A percentile compares a stretch with the other conserved stretches of the same genome.
These are phyloP conservation scores for Candida sanyaensis DNA, from an alignment of 1,139 yeast genomes.

Conservation along the genomic window DNA sequence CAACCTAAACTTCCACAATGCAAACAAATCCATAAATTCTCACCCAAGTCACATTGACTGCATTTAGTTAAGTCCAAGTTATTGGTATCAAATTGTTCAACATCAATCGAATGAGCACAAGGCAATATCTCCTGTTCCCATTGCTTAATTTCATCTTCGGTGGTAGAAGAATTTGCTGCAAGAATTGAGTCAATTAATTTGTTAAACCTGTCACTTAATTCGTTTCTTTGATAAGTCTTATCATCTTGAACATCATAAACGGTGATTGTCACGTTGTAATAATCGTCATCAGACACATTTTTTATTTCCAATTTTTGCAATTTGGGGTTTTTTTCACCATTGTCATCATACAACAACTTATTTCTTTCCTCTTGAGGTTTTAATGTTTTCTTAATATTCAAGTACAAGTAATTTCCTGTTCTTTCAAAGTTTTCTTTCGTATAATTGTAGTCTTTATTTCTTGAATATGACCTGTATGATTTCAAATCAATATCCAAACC, in stretches of 20 bases:
- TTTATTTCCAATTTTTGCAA: conserved; percentile 74
- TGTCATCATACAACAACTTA: conserved; percentile 19
- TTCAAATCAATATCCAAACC: conserved; percentile 76
- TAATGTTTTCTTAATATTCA: conserved; percentile 54
- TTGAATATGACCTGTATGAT: conserved; percentile 67
- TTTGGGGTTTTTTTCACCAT: conserved; percentile 49
- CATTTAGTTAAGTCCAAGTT: conserved; percentile 48
- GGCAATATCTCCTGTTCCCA: conserved; percentile 90
- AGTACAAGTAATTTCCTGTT: conserved; percentile 54
- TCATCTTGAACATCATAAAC: conserved; percentile 47
- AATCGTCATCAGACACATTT: conserved; percentile 68
- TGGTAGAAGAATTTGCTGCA: conserved; percentile 63
- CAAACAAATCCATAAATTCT: conserved; percentile 86
- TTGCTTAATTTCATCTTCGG: conserved; percentile 74
- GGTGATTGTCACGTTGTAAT: conserved; percentile 51
- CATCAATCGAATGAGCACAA: conserved; percentile 69
- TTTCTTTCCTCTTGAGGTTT: conserved; percentile 38
- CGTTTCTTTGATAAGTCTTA: conserved; percentile 18
- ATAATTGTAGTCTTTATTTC: conserved; percentile 46
- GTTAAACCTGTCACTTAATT: conserved; percentile 25
- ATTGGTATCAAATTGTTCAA: conserved; percentile 41
- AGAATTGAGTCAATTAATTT: conserved; percentile 51
- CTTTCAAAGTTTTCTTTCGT: conserved; percentile 54
- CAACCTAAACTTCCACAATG: conserved; percentile 91
- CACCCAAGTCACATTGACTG: conserved; percentile 57